Percentiles rank a stretch among this genome's conserved stretches.
These are phyloP conservation scores for Rubia balearica DNA, from an alignment of 305 asterid genomes.

Conservation along the genomic window DNA sequence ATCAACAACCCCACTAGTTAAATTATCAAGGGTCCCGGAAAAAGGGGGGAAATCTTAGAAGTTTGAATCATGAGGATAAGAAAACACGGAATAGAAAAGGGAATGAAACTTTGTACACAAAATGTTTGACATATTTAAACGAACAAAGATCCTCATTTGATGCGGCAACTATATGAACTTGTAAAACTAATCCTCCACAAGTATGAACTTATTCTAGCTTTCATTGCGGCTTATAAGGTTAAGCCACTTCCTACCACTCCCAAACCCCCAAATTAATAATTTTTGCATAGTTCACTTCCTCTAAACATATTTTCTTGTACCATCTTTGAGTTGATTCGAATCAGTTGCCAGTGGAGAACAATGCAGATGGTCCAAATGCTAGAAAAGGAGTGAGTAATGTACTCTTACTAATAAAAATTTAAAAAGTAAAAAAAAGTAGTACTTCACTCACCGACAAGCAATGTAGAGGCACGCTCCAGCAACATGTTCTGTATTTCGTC, in stretches of 20 bases:
- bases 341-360: not conserved
- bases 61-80: not conserved
- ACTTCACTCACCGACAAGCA: constrained; percentile 22
- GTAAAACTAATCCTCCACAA: not conserved
- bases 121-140: not conserved
- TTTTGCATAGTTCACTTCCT: not conserved
- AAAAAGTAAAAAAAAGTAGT: not conserved
- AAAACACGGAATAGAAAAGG: not conserved
- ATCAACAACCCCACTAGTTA: not conserved
- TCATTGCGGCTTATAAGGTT: not conserved
- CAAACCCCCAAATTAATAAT: not conserved
- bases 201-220: not conserved
- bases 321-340: not conserved
- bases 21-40: not conserved
- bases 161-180: not conserved
- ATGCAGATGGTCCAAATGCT: not conserved
- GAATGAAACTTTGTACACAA: not conserved
- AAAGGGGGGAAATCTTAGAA: not conserved
- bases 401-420: not conserved
- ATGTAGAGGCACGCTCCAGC: constrained; percentile 28
- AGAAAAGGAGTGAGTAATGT: not conserved
- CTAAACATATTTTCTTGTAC: not conserved
- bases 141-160: not conserved
- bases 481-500: constrained; percentile 20
- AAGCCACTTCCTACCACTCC: not conserved